Base-by-base conservation (phyloP, 1,284 basidiomycete species). In the Cryptococcus sp. region DNA sequence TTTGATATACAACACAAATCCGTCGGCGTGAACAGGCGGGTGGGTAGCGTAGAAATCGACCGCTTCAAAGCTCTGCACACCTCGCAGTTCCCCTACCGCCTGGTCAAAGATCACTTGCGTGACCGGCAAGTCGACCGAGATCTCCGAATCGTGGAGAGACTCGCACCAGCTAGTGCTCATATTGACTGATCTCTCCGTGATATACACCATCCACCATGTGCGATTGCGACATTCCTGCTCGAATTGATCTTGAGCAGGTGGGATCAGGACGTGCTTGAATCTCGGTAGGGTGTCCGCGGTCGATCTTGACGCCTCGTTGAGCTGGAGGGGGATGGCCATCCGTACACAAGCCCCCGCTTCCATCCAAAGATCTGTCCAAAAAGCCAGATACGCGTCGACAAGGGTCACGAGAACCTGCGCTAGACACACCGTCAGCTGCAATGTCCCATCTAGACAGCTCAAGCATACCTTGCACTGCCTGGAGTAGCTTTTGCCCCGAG, bases 1-100 rank as follows among this genome's bases (percentile, higher is more conserved):
- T 53, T 71, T 65, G 81, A 89, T 59, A 59, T 71, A 22, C 81
- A 90, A 51, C 80, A 85, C 5, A 72, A 78, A 33, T 76, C 84
- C 28, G 73, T 97, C 84, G 56, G n/a, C 12, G 37, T 55, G 35
- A 48, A 42, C 22, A 23, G 23, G 14, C 19, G 35, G 28, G 39
- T 23, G 33, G 12, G 21, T 14, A 1, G 18, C 26, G 16, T 35
- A 33, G 9, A 44, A 24, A 19, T 47, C 39, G 5, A 19, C 3
- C 4, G 46, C 34, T 53, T 62, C 56, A 21, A 71, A 43, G 0
- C 50, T 60, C 36, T 71, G 69, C 2, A 56, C 47, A 2, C 68
- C 69, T 2, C 42, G 41, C n/a, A 66, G 38, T 23, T 60, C 54
- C 3, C 59, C 61, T n/a, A 39, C 24, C 6, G 55, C 60, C 7